Conservation (phyloP, 2,329 filamentous ascomycete genomes). For the Botrytis byssoidea region DNA sequence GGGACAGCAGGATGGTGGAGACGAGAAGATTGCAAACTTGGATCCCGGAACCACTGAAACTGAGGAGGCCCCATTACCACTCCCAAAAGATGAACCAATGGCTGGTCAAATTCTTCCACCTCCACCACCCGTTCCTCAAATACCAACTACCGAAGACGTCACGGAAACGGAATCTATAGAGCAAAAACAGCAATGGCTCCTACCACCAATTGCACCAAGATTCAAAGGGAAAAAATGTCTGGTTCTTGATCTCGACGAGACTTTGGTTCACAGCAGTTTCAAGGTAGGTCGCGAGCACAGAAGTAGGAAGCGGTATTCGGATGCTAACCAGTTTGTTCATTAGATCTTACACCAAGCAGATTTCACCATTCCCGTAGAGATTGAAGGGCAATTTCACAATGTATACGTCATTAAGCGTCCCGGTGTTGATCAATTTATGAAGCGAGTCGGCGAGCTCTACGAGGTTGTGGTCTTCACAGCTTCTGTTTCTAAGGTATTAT, state of each 20-base stretch:
- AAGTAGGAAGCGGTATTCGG: conserved; percentile 14
- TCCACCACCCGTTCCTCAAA: conserved; percentile 34
- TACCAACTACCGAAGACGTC: conserved; percentile 30
- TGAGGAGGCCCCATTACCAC: conserved; percentile 29
- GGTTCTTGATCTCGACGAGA: conserved; percentile 94
- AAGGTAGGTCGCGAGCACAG: conserved; percentile 61
- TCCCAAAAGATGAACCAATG: conserved; percentile 29
- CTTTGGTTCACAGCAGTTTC: conserved; percentile 96
- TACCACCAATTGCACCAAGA: conserved; percentile 78
- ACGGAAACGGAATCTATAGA: conserved; percentile 32
- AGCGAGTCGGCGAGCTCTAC: conserved; percentile 93
- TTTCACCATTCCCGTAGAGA: conserved; percentile 98
- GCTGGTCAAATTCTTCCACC: conserved; percentile 28
- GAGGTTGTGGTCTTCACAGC: conserved; percentile 99
- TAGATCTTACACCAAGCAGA: conserved; percentile 97
- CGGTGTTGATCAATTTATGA: conserved; percentile 99
- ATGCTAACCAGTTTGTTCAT: not conserved
- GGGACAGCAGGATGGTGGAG: conserved; percentile 31
- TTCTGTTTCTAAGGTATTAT: conserved; percentile 86
- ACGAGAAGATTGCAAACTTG: conserved; percentile 32
- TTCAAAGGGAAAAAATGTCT: conserved; percentile 89
- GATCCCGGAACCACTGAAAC: conserved; percentile 30
- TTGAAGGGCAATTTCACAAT: conserved; percentile 98
- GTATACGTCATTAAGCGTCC: conserved; percentile 99
- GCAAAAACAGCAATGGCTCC: conserved; percentile 48